phyloP scores from a whole-genome alignment of 1,139 yeast genomes.

The Magnusiomyces tetraspermus region DNA sequence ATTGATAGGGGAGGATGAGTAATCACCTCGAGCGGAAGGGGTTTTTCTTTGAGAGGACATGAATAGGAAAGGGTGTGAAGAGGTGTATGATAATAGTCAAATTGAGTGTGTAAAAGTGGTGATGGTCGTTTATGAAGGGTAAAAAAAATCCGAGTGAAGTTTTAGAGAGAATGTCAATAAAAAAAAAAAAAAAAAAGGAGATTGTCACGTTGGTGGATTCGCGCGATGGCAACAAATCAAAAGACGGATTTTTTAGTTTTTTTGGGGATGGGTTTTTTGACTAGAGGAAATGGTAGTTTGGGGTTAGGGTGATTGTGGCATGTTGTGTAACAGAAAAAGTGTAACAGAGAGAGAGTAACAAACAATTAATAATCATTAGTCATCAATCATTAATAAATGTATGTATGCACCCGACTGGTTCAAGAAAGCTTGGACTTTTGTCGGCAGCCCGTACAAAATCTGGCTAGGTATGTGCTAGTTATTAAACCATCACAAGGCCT shows the following conservation, averaged over 20 bases:
- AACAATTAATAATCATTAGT: background rate
- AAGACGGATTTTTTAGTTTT: background rate
- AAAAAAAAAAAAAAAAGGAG: no score
- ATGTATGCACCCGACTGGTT: no score
- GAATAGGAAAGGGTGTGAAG: background rate
- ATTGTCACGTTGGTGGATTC: no score
- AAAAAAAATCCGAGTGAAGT: no score
- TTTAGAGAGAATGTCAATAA: no score
- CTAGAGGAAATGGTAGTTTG: background rate
- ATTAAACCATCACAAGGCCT: no score
- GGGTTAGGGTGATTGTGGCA: background rate
- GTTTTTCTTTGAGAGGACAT: conserved; percentile 6
- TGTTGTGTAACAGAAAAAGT: background rate
- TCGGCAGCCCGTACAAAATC: no score
- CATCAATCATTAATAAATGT: background rate
- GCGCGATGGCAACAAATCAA: background rate
- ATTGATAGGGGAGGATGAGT: conserved; percentile 7
- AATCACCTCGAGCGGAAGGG: conserved; percentile 6
- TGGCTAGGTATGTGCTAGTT: no score
- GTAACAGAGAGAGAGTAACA: background rate
- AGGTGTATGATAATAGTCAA: background rate
- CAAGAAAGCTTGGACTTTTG: no score
- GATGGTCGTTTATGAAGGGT: background rate
- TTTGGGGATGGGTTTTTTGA: background rate
- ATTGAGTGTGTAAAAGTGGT: background rate